Evolutionary conservation across 768 basidiomycete genomes (phyloP).

Genomic region (Auricularia auricula-judae): DNA sequence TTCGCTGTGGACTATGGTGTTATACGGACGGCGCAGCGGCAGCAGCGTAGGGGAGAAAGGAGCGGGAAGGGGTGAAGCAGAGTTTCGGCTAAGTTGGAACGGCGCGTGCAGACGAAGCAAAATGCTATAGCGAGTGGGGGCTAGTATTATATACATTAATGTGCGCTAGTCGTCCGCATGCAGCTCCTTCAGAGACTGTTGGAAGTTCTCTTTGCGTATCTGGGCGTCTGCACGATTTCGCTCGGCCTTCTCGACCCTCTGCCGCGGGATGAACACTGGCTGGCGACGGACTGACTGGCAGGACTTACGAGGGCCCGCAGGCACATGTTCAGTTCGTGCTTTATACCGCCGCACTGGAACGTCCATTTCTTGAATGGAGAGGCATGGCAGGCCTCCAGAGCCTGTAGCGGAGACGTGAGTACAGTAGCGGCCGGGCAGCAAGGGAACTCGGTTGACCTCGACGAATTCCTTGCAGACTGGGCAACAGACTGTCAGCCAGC

Average conservation of each 20-base stretch:
- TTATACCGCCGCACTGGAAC: neutral
- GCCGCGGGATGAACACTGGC: neutral
- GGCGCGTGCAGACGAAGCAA: neutral
- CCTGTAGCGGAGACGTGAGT: neutral
- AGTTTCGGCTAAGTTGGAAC: too few relatives aligned
- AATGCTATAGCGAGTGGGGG: neutral
- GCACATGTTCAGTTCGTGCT: neutral
- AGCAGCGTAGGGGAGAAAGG: neutral
- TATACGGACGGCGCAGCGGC: too few relatives aligned
- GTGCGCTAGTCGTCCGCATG: neutral
- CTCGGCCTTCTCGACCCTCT: neutral
- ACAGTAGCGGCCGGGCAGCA: neutral
- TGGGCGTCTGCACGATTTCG: neutral
- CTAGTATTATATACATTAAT: neutral
- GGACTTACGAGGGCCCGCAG: neutral
- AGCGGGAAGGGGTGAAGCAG: neutral
- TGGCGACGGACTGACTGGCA: neutral
- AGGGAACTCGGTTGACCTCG: neutral
- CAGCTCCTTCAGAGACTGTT: neutral
- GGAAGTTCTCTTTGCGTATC: neutral
- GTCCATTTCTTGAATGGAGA: neutral
- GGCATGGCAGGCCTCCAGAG: neutral
- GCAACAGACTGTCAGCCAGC: neutral
- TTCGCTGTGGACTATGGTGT: neutral
- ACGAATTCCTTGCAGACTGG: slow-evolving; percentile 1